Conservation (phyloP, 2,329 filamentous ascomycete genomes). For the Penicillium fuscoglaucum region DNA sequence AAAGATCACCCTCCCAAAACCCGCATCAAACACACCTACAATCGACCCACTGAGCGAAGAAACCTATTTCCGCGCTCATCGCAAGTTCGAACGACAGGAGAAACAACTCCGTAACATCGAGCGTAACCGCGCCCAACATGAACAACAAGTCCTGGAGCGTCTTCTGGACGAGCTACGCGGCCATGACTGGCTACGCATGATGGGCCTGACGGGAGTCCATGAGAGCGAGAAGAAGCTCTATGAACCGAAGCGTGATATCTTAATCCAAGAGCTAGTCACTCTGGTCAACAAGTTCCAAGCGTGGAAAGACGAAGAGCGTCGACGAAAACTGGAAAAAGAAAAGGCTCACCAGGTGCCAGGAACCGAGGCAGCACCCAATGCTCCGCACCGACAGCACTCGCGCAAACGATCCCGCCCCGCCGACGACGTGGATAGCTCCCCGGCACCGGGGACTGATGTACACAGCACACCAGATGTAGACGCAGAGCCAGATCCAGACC, state of each 20-base stretch:
- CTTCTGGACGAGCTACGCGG: conserved; percentile 80
- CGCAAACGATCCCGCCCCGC: conserved; percentile 27
- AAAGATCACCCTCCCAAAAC: conserved; percentile 22
- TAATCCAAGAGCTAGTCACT: conserved; percentile 76
- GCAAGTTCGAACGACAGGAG: conserved; percentile 63
- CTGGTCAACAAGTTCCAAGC: conserved; percentile 83
- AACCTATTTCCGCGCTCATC: conserved; percentile 59
- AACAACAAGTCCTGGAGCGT: conserved; percentile 61
- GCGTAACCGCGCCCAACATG: conserved; percentile 65
- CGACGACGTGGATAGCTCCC: conserved; percentile 50
- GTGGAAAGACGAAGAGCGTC: conserved; percentile 89
- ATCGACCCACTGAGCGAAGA: conserved; percentile 59
- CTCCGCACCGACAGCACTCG: not conserved
- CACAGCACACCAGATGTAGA: conserved; percentile 18
- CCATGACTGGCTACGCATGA: conserved; percentile 87
- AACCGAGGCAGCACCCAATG: conserved; percentile 8
- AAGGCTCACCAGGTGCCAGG: conserved; percentile 38
- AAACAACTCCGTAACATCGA: conserved; percentile 69
- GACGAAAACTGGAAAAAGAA: conserved; percentile 73
- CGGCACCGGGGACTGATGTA: conserved; percentile 40
- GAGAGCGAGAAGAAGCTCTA: conserved; percentile 84
- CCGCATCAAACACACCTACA: conserved; percentile 11
- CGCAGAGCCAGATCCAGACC: conserved; percentile 49
- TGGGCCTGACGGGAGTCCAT: conserved; percentile 83
- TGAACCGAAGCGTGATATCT: conserved; percentile 80